phyloP scores from a whole-genome alignment of 257 asterid species.

The Cruciata laevipes region DNA sequence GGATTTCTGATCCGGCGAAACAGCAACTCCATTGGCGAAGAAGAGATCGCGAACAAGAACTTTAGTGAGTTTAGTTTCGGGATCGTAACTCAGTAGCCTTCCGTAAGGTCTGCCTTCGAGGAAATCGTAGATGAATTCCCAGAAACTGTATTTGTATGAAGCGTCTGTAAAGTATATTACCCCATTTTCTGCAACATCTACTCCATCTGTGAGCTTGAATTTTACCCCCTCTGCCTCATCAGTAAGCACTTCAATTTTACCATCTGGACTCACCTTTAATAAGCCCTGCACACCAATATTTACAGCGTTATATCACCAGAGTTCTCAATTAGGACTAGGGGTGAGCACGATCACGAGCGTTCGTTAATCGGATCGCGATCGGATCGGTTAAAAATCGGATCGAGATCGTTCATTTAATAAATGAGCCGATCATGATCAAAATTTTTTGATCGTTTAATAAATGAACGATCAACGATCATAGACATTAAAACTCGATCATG shows the following conservation, averaged over 20 bases:
- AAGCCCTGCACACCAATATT: constrained; percentile 59
- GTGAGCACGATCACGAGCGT: too few relatives aligned
- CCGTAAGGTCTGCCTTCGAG: constrained; percentile 67
- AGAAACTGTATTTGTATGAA: constrained; percentile 36
- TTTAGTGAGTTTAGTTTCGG: constrained; percentile 51
- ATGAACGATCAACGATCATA: too few relatives aligned
- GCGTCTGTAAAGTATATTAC: constrained; percentile 81
- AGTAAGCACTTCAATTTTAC: constrained; percentile 41
- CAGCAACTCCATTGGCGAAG: constrained; percentile 74
- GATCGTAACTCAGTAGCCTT: constrained; percentile 68
- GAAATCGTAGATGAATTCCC: constrained; percentile 31
- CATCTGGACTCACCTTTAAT: constrained; percentile 54
- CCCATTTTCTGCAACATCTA: constrained; percentile 58
- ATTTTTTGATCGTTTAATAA: too few relatives aligned
- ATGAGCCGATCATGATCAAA: too few relatives aligned
- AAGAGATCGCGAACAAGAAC: constrained; percentile 47
- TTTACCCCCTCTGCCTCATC: constrained; percentile 71
- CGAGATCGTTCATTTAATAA: too few relatives aligned
- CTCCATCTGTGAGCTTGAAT: constrained; percentile 70
- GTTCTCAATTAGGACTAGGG: too few relatives aligned
- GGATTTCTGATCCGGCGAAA: constrained; percentile 50
- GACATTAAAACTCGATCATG: too few relatives aligned
- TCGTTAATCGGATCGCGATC: too few relatives aligned
- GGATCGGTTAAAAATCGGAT: too few relatives aligned
- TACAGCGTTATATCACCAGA: too few relatives aligned